phyloP scores from a whole-genome alignment of 2,329 filamentous ascomycete genomes.

The Achaetomium macrosporum region DNA sequence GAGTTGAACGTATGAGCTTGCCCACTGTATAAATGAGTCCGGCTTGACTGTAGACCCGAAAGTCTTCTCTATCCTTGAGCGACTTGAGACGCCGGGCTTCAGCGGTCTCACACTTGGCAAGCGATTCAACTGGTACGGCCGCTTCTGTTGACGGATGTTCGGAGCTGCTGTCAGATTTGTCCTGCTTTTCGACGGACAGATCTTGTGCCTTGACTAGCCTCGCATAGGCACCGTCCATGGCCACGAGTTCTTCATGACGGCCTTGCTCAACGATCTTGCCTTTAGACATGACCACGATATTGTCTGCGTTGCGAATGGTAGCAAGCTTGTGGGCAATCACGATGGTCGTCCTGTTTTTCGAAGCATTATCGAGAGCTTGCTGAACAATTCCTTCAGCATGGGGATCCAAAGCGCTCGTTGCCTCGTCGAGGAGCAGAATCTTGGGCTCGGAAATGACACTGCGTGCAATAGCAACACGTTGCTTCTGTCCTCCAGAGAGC shows the following conservation, averaged over 20 bases:
- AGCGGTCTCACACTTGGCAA: too few species aligned
- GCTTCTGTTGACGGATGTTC: too few species aligned
- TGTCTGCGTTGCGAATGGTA: conserved; percentile 51
- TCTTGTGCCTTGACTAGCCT: too few species aligned
- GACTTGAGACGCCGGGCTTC: too few species aligned
- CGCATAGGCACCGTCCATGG: conserved; percentile 35
- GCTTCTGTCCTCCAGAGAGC: conserved; percentile 66
- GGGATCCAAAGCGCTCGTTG: conserved; percentile 59
- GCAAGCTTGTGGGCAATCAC: conserved; percentile 53
- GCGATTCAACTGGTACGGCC: too few species aligned
- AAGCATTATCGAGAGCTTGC: conserved; percentile 41
- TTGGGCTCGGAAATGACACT: conserved; percentile 61
- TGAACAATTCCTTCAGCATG: conserved; percentile 62
- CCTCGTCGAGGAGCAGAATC: conserved; percentile 68
- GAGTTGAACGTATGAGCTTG: too few species aligned
- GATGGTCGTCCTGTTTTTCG: conserved; percentile 51
- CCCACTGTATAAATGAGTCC: too few species aligned
- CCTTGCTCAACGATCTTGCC: conserved; percentile 53
- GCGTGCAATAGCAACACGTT: conserved; percentile 66
- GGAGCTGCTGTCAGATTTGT: too few species aligned
- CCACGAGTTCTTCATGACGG: conserved; percentile 50
- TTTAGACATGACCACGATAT: conserved; percentile 53
- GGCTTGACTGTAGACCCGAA: too few species aligned
- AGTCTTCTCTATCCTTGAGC: too few species aligned
- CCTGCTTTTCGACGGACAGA: too few species aligned